These are phyloP conservation scores for Triticum monococcum DNA, from an alignment of 176 grass and related monocot species.

Conservation along the genomic window DNA sequence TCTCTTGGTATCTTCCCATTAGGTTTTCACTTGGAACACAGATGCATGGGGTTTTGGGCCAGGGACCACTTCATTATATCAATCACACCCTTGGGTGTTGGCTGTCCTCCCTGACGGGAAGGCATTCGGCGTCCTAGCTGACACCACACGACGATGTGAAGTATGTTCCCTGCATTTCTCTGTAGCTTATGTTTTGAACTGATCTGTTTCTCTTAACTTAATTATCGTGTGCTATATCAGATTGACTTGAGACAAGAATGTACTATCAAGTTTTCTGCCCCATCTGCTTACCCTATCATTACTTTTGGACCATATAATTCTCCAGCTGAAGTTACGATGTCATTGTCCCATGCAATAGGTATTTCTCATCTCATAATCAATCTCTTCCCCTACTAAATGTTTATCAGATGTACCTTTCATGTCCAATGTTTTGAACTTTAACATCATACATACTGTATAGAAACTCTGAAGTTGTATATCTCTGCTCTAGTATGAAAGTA, in stretches of 20 bases:
- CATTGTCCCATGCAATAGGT: slow-evolving; percentile 86
- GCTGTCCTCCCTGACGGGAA: slow-evolving; percentile 84
- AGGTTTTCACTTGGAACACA: slow-evolving; percentile 99
- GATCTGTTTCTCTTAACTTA: background rate
- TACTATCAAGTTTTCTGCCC: slow-evolving; percentile 56
- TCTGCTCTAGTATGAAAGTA: background rate
- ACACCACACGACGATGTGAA: slow-evolving; percentile 80
- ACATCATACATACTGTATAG: background rate
- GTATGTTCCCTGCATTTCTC: slow-evolving; percentile 38
- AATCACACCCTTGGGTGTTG: slow-evolving; percentile 94
- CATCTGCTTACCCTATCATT: slow-evolving; percentile 65
- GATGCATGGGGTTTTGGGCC: slow-evolving; percentile 86
- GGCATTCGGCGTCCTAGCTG: slow-evolving; percentile 80
- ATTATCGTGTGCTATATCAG: slow-evolving; percentile 35
- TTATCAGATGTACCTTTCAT: slow-evolving; percentile 19
- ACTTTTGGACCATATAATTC: slow-evolving; percentile 83
- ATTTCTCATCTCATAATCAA: slow-evolving; percentile 33
- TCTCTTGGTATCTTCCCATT: background rate
- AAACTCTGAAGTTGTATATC: background rate
- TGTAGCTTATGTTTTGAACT: background rate
- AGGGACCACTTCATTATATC: slow-evolving; percentile 85
- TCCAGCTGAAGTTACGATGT: slow-evolving; percentile 66
- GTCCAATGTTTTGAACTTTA: background rate
- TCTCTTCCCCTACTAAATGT: background rate
- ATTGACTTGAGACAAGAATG: slow-evolving; percentile 74